These are phyloP conservation scores for Penicillium flavigenum DNA, from an alignment of 495 filamentous ascomycete species.

Conservation along the genomic window DNA sequence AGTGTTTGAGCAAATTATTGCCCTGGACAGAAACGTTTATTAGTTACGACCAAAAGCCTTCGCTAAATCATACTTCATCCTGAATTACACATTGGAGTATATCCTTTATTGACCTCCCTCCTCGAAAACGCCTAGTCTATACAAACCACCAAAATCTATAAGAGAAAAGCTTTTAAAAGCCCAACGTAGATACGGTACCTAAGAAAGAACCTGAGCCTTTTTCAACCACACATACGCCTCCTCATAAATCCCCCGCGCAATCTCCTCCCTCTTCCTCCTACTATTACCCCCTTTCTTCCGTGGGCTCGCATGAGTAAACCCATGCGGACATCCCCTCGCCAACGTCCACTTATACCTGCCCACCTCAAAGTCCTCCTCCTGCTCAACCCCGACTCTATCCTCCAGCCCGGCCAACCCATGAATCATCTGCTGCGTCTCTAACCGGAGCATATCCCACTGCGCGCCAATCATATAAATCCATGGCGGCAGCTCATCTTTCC, in stretches of 20 bases:
- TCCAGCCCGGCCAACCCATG: constrained; percentile 31
- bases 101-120: too few relatives aligned
- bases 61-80: too few relatives aligned
- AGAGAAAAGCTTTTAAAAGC: background rate
- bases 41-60: too few relatives aligned
- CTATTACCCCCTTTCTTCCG: constrained; percentile 8
- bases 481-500: constrained; percentile 30
- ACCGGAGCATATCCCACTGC: constrained; percentile 33
- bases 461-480: constrained; percentile 33
- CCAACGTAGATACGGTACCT: background rate
- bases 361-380: constrained; percentile 26
- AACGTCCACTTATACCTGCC: constrained; percentile 35
- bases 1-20: too few relatives aligned
- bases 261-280: constrained; percentile 12
- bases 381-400: constrained; percentile 10
- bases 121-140: too few relatives aligned
- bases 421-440: constrained; percentile 37
- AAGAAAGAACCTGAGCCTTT: constrained; percentile 13
- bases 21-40: too few relatives aligned
- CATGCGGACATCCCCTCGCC: constrained; percentile 27
- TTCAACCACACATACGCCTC: constrained; percentile 29
- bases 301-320: constrained; percentile 24
- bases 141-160: background rate
- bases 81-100: too few relatives aligned
- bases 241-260: constrained; percentile 21